A percentile compares a stretch with the other conserved stretches of the same genome.
Evolutionary conservation across 106 monocot species (phyloP).

Genomic region (Dendrobium huoshanense): DNA sequence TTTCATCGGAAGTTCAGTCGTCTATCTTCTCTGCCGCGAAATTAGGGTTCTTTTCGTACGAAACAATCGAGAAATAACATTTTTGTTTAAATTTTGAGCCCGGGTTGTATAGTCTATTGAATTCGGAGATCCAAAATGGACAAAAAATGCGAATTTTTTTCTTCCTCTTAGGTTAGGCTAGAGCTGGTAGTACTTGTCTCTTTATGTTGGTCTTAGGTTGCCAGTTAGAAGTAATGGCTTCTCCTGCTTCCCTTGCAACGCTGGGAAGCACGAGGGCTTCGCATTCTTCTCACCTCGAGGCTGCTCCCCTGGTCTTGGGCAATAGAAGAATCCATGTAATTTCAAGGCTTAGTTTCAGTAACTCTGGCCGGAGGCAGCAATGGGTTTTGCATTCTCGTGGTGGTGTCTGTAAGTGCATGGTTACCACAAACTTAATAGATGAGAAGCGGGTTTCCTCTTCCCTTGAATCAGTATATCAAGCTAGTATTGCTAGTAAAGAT

Average conservation of each 20-base stretch:
- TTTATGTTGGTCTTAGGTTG: conserved; percentile 8
- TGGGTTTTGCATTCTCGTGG: conserved; percentile 23
- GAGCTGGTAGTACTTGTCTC: not conserved
- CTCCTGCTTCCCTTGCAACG: conserved; percentile 71
- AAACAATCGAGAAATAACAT: not conserved
- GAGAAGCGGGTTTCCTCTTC: conserved; percentile 48
- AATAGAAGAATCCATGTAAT: conserved; percentile 41
- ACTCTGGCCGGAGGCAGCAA: conserved; percentile 10
- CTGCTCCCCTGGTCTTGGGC: conserved; percentile 16
- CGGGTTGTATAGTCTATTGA: not conserved
- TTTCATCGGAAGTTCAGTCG: not conserved
- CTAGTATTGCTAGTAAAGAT: conserved; percentile 14
- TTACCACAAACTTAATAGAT: conserved; percentile 56
- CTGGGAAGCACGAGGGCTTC: conserved; percentile 57
- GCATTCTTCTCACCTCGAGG: conserved; percentile 27
- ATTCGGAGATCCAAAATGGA: not conserved
- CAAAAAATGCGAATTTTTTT: conserved; percentile 18
- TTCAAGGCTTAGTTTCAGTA: conserved; percentile 45
- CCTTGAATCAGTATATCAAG: conserved; percentile 42
- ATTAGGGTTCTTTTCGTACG: not conserved
- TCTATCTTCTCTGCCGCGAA: not conserved
- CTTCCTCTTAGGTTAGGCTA: not conserved
- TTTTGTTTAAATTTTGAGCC: not conserved
- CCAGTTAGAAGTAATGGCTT: conserved; percentile 36
- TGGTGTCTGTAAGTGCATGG: conserved; percentile 53